Conservation (phyloP, 2,329 filamentous ascomycete genomes). For the Bipolaris cookei region DNA sequence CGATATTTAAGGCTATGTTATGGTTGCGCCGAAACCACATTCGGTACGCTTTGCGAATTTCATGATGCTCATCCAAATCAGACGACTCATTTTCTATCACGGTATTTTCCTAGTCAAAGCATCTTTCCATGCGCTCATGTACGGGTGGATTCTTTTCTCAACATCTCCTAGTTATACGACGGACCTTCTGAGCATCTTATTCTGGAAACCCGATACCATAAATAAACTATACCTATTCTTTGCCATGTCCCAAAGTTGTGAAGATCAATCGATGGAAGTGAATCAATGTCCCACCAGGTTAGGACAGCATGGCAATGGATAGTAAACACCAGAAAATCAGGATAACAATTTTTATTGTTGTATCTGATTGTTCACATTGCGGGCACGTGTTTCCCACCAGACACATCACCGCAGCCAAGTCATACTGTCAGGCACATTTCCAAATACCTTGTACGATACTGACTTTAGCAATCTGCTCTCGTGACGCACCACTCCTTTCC, state of each 20-base stretch:
- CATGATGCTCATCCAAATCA: slow-evolving; percentile 30
- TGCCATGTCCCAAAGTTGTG: slow-evolving; percentile 8
- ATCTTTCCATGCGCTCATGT: neutral
- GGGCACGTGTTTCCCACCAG: neutral
- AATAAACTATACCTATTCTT: slow-evolving; percentile 2
- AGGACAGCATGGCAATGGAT: neutral
- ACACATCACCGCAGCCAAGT: neutral
- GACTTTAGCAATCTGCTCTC: neutral
- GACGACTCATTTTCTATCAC: slow-evolving; percentile 20
- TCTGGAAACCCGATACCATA: slow-evolving; percentile 1
- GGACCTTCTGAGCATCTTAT: slow-evolving; percentile 1
- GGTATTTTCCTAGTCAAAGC: neutral
- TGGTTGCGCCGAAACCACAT: neutral
- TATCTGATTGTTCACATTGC: neutral
- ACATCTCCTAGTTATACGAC: slow-evolving; percentile 15
- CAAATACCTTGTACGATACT: slow-evolving; percentile 19
- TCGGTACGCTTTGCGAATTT: slow-evolving; percentile 18
- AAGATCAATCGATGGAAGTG: neutral
- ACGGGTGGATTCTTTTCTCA: slow-evolving; percentile 8
- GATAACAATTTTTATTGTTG: neutral
- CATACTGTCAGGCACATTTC: neutral
- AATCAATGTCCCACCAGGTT: neutral
- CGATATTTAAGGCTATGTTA: slow-evolving; percentile 48
- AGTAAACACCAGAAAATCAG: neutral
- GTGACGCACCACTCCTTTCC: slow-evolving; percentile 1